Conservation (phyloP, 2,329 filamentous ascomycete genomes). For the Mycogone perniciosa region DNA sequence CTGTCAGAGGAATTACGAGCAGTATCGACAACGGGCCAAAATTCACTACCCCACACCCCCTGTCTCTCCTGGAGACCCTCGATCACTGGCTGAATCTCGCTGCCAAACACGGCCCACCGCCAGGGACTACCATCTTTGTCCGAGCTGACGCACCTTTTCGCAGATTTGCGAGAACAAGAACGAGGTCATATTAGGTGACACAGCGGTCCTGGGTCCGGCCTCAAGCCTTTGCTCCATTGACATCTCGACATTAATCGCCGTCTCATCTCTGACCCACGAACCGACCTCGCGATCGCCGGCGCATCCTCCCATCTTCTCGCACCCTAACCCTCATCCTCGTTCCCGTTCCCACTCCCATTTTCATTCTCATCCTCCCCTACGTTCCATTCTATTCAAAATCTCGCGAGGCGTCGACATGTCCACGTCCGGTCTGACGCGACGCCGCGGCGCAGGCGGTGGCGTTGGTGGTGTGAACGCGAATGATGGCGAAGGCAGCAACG, state of each 20-base stretch:
- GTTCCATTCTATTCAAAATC: not conserved
- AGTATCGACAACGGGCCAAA: not conserved
- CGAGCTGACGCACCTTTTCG: constrained; percentile 10
- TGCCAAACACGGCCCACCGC: constrained; percentile 11
- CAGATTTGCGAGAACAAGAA: constrained; percentile 12
- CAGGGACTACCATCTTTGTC: constrained; percentile 11
- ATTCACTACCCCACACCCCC: not conserved
- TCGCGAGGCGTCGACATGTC: constrained; percentile 26
- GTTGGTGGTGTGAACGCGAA: constrained; percentile 50
- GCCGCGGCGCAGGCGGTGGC: constrained; percentile 62
- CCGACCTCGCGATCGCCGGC: constrained; percentile 4
- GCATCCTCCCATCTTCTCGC: constrained; percentile 6
- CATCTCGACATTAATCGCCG: constrained; percentile 7
- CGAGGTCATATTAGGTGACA: not conserved
- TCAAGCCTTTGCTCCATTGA: not conserved
- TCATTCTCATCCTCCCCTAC: constrained; percentile 1
- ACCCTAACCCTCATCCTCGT: not conserved
- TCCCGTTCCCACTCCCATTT: not conserved
- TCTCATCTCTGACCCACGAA: constrained; percentile 7
- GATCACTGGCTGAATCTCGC: constrained; percentile 2
- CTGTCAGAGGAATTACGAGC: too few relatives aligned
- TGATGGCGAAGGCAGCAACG: constrained; percentile 51
- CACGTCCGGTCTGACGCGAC: constrained; percentile 53
- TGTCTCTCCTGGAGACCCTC: constrained; percentile 7
- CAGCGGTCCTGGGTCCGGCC: constrained; percentile 3